Percentiles rank a stretch among this genome's conserved stretches.
These are phyloP conservation scores for Pleomassaria siparia DNA, from an alignment of 2,329 filamentous ascomycete genomes.

Conservation along the genomic window DNA sequence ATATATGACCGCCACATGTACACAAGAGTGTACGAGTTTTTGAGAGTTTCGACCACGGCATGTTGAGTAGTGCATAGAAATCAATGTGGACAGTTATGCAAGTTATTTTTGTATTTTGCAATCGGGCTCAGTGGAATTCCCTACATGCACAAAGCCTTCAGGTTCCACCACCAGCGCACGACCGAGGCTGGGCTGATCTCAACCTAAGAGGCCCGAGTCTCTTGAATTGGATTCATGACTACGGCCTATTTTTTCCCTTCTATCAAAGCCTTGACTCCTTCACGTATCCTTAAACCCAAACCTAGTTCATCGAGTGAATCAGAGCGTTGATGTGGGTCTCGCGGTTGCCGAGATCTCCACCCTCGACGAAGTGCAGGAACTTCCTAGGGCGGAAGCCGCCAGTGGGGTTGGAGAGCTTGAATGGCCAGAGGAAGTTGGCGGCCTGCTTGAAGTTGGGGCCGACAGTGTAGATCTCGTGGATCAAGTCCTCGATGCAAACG, in stretches of 20 bases:
- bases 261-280: slow-evolving; percentile 31
- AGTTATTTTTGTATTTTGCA: not conserved
- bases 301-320: slow-evolving; percentile 98
- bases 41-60: too few relatives aligned
- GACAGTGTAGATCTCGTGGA: slow-evolving; percentile 97
- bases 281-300: slow-evolving; percentile 17
- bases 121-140: not conserved
- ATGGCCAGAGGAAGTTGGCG: slow-evolving; percentile 99
- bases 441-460: slow-evolving; percentile 99
- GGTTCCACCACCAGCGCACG: not conserved
- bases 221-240: slow-evolving; percentile 14
- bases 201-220: not conserved
- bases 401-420: slow-evolving; percentile 98
- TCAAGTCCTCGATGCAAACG: slow-evolving; percentile 97
- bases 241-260: slow-evolving; percentile 26
- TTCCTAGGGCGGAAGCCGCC: slow-evolving; percentile 96
- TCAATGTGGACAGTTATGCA: too few relatives aligned
- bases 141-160: not conserved
- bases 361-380: slow-evolving; percentile 99
- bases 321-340: slow-evolving; percentile 98
- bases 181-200: not conserved
- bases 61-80: too few relatives aligned
- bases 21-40: too few relatives aligned
- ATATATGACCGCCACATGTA: not conserved
- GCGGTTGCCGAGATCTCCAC: slow-evolving; percentile 97